Conservation (phyloP, 2,329 filamentous ascomycete genomes). For the Alternaria rosae region DNA sequence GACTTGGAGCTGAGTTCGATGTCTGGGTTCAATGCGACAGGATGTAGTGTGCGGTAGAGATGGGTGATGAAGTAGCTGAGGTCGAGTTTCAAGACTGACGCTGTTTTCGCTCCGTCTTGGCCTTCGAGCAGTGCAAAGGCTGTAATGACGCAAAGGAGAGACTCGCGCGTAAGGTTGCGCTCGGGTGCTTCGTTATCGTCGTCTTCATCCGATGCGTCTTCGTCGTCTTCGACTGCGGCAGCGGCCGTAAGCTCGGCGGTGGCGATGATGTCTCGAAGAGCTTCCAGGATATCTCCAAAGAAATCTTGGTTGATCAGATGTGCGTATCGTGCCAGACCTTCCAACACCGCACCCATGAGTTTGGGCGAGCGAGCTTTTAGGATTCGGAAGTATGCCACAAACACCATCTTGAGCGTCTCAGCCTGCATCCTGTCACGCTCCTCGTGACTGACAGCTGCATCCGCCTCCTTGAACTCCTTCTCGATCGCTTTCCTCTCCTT, state of each 20-base stretch:
- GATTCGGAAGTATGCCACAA: conserved; percentile 93
- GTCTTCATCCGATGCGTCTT: conserved; percentile 59
- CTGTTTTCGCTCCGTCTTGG: conserved; percentile 88
- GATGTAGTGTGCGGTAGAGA: conserved; percentile 85
- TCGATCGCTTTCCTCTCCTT: conserved; percentile 88
- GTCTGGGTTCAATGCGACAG: conserved; percentile 80
- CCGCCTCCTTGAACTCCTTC: conserved; percentile 91
- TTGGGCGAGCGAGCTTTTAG: conserved; percentile 81
- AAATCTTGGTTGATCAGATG: conserved; percentile 99
- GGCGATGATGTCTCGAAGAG: conserved; percentile 88
- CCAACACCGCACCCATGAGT: conserved; percentile 95
- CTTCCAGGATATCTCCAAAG: conserved; percentile 94
- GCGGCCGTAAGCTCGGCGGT: conserved; percentile 66
- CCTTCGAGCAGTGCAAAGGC: conserved; percentile 96
- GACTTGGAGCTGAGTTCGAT: conserved; percentile 83
- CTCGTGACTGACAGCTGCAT: conserved; percentile 89
- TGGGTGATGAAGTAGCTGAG: conserved; percentile 94
- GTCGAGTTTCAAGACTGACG: conserved; percentile 83
- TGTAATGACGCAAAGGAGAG: conserved; percentile 92
- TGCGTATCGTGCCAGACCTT: conserved; percentile 90
- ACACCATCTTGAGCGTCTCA: conserved; percentile 94
- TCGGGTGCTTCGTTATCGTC: conserved; percentile 55
- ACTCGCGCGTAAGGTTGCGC: conserved; percentile 81
- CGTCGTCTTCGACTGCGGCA: conserved; percentile 54
- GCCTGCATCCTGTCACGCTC: conserved; percentile 93